Percentiles rank a stretch among this genome's conserved stretches.
Conservation (phyloP, 371 early-diverging fungal genomes). For the Amoeboradix gromovi region DNA sequence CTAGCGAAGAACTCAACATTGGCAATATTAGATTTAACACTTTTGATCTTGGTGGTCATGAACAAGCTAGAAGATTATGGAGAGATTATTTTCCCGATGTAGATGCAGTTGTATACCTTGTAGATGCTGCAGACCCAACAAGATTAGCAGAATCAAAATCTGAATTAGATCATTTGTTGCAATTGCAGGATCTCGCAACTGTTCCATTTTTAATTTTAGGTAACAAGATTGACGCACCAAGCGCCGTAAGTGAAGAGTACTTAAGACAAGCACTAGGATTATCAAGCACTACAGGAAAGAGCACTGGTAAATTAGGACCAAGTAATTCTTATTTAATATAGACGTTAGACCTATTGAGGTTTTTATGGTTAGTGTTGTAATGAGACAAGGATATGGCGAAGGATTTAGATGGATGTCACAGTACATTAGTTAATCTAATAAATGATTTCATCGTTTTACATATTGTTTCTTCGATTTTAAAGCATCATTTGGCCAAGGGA, state of each 20-base stretch:
- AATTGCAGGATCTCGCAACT: slow-evolving; percentile 64
- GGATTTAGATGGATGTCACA: slow-evolving; percentile 17
- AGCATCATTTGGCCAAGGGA: too few relatives aligned
- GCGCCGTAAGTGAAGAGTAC: slow-evolving; percentile 74
- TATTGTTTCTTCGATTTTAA: too few relatives aligned
- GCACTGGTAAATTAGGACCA: slow-evolving; percentile 32
- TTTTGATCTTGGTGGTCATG: slow-evolving; percentile 86
- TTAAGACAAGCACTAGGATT: slow-evolving; percentile 58
- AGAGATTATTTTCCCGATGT: slow-evolving; percentile 93
- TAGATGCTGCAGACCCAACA: slow-evolving; percentile 56
- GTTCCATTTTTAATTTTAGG: slow-evolving; percentile 84
- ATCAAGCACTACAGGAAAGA: slow-evolving; percentile 83
- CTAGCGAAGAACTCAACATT: slow-evolving; percentile 81
- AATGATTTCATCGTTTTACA: slow-evolving; percentile 2
- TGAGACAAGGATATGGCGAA: slow-evolving; percentile 89
- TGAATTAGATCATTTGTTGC: slow-evolving; percentile 40
- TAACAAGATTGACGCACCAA: slow-evolving; percentile 85
- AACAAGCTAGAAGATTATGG: slow-evolving; percentile 85
- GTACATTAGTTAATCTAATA: slow-evolving; percentile 4
- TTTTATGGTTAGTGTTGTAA: slow-evolving; percentile 90
- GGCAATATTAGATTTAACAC: slow-evolving; percentile 86
- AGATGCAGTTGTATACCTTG: slow-evolving; percentile 78
- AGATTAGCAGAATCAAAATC: slow-evolving; percentile 67
- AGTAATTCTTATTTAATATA: slow-evolving; percentile 32
- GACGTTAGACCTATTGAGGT: slow-evolving; percentile 83